Evolutionary conservation across 768 basidiomycete genomes (phyloP), one percentile per base, ranked within the genome.

Genomic region (Steccherinum ochraceum): DNA sequence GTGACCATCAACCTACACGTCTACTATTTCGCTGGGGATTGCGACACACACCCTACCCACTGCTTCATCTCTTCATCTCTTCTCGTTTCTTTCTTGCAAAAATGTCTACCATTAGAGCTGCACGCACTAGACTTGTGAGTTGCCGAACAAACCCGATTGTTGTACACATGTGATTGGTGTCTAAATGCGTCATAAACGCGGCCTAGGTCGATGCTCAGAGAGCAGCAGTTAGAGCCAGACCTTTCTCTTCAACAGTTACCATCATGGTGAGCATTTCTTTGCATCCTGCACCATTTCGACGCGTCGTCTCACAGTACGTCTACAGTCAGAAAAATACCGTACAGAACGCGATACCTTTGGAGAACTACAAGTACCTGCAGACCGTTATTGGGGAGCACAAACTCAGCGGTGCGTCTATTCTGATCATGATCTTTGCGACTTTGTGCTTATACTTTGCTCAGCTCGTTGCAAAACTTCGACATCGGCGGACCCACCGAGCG

Each of bases 351-450:
- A 98, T 68, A 97, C 96, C 2, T 98, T 99, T 66, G 96, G 96
- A 26, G 90, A 93, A 54, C 80, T 99, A 39, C 78, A 88, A 58
- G 96, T 99, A 21, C 87, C 89, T 21, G 79, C 79, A 13, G 84
- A 89, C 53, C 81, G 86, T 52, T 97, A 98, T 71, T 99, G 94
- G 93, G 96, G 96, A 53, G 94, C 94, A 16, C 96, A 98, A 70
- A 99, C 96, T 12, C 95, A 98, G 65, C 79, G 96, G 89, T 87
- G 58, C 20, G 71, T n/a, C n/a, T n/a, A n/a, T 63, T 46, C 5
- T 19, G 21, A 44, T 40, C 40, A 30, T 19, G 3, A 25, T 20
- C 21, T 21, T 25, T 24, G 21, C 43, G 24, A 26, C 20, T n/a
- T 5, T 44, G 24, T 12, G 24, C 11, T 12, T 18, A 23, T 40